phyloP scores from a whole-genome alignment of 2,329 filamentous ascomycete genomes.

The Fusarium pininemorale region DNA sequence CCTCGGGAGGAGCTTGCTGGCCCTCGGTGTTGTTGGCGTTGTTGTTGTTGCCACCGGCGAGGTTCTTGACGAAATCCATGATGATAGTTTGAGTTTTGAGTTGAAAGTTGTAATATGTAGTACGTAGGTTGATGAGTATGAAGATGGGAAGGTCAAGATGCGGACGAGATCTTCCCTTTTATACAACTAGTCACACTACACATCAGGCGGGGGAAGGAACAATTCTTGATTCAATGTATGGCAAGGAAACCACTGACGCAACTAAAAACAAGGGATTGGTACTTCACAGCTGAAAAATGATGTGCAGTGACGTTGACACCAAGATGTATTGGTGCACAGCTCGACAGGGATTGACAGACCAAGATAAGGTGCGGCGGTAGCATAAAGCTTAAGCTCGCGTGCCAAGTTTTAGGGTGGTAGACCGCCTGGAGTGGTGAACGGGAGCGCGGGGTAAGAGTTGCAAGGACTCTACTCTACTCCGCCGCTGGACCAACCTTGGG shows the following conservation, averaged over 20 bases:
- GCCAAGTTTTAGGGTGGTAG: slow-evolving; percentile 14
- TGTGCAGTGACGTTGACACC: slow-evolving; percentile 33
- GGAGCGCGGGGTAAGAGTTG: not conserved
- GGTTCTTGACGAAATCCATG: slow-evolving; percentile 67
- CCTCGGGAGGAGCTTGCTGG: slow-evolving; percentile 36
- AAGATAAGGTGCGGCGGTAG: slow-evolving; percentile 29
- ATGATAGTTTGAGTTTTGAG: slow-evolving; percentile 19
- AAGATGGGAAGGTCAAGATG: not conserved
- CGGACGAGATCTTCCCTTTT: slow-evolving; percentile 7
- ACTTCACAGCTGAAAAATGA: slow-evolving; percentile 27
- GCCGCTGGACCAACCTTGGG: not conserved
- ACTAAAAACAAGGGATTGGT: not conserved
- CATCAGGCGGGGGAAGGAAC: not conserved
- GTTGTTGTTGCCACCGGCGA: slow-evolving; percentile 51
- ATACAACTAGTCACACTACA: not conserved
- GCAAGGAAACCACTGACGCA: slow-evolving; percentile 32
- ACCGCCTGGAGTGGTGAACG: not conserved
- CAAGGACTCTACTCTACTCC: not conserved
- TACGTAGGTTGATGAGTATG: not conserved
- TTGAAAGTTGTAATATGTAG: not conserved
- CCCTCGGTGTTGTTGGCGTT: slow-evolving; percentile 40
- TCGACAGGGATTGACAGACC: not conserved
- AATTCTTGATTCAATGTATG: slow-evolving; percentile 19
- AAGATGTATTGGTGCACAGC: slow-evolving; percentile 9
- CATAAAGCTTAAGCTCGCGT: slow-evolving; percentile 6